Base-by-base conservation (phyloP, 495 filamentous ascomycete genomes). In the Hypoxylon lenormandii region DNA sequence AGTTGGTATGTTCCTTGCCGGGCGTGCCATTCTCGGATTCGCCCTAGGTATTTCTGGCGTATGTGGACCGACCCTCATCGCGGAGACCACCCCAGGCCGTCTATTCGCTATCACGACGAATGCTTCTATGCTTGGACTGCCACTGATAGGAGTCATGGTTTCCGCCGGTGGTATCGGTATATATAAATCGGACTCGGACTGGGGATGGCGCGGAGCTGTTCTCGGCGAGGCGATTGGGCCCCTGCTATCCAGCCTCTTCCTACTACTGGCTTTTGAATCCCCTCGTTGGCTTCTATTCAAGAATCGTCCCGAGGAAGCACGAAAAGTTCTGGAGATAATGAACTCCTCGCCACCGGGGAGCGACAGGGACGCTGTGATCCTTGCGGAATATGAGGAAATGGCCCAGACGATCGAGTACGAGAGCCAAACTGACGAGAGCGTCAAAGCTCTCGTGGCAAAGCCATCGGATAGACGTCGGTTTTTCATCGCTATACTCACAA, bases 241-340 rank as follows among this genome's bases (percentile, higher is more conserved):
- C 4, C 38, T 42, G 4, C 11, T 42, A 13, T 42, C 38, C 38
- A 13, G 11, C 12, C 38, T 78, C 12, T 74, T 46, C 26, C 38
- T 42, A 3, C 38, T 42, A 4, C 78, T 80, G 68, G 70, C 78
- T 3, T 85, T 85, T 4, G 85, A 87, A 77, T 86, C 83, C 5
- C 85, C 86, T 21, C 82, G 85, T 61, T 88, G 85, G 85, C 78
- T 87, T 13, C 80, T 86, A 19, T 78, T 81, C 48, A 74, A 83
- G 52, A 80, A 79, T 6, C 77, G 76, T 4, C 37, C 80, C 19
- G 83, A 83, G n/a, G 76, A 85, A 21, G 85, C 85, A 8, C 74
- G 83, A 26, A 74, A 78, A 45, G 82, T 84, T 0, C 74, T 88
- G 30, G 80, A 83, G 0, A 80, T 78, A 49, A 79, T 85, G 4